phyloP scores from a whole-genome alignment of 2,329 filamentous ascomycete genomes.

The Paecilomyces sp. region DNA sequence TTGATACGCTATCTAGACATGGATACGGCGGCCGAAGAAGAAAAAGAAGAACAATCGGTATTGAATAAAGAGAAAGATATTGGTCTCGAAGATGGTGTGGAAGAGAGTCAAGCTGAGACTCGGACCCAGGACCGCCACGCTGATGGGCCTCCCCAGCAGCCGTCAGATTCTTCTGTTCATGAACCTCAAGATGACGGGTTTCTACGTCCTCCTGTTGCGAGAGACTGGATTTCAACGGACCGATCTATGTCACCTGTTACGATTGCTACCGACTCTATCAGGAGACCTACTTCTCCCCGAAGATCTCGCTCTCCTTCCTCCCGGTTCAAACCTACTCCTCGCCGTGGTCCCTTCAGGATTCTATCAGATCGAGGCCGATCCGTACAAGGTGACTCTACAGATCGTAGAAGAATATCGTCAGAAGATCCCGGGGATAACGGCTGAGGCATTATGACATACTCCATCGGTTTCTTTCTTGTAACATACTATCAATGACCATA shows the following conservation, averaged over 20 bases:
- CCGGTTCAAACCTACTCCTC: neutral
- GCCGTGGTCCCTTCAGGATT: neutral
- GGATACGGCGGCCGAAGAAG: constrained; percentile 3
- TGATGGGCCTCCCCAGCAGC: neutral
- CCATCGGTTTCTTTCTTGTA: neutral
- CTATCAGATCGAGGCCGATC: neutral
- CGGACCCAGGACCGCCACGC: neutral
- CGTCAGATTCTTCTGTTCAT: neutral
- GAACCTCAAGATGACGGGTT: neutral
- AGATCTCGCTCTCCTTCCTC: neutral
- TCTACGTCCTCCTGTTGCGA: neutral
- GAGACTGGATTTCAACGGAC: neutral
- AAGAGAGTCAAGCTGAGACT: neutral
- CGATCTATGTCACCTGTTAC: neutral
- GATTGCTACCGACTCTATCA: neutral
- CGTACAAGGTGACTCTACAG: neutral
- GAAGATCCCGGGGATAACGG: neutral
- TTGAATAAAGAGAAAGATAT: constrained; percentile 18
- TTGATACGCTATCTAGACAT: constrained; percentile 40
- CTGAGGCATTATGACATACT: neutral
- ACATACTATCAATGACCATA: neutral
- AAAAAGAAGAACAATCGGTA: constrained; percentile 8
- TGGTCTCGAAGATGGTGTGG: constrained; percentile 9
- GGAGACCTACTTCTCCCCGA: neutral
- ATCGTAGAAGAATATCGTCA: neutral